Evolutionary conservation across 1,139 yeast genomes (phyloP).

Genomic region (Diutina neorugosa): DNA sequence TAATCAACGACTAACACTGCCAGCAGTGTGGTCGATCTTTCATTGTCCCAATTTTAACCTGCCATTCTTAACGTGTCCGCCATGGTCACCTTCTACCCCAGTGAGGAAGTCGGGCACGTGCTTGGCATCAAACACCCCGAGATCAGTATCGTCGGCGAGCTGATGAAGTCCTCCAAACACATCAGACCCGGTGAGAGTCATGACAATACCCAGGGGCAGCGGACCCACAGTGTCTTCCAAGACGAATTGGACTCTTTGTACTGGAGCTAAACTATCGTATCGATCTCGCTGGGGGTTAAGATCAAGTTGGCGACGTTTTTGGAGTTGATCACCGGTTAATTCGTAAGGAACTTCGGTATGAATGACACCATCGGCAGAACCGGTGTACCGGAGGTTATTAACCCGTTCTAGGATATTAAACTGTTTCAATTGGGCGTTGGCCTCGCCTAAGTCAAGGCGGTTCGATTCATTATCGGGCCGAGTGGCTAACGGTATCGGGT

Average conservation of each 20-base stretch:
- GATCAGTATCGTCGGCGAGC: constrained; percentile 28
- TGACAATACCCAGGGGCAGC: constrained; percentile 20
- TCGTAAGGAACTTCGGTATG: neutral
- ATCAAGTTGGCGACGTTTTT: constrained; percentile 7
- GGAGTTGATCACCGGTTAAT: neutral
- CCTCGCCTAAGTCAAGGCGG: neutral
- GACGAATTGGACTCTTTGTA: constrained; percentile 37
- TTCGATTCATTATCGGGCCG: constrained; percentile 8
- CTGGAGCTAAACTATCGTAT: constrained; percentile 41
- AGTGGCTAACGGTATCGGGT: constrained; percentile 41
- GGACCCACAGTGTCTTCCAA: constrained; percentile 17
- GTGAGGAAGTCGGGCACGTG: constrained; percentile 66
- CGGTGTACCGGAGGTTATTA: constrained; percentile 4
- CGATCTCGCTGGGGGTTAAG: constrained; percentile 15
- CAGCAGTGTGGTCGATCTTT: neutral
- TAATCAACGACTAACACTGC: neutral
- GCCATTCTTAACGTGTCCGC: constrained; percentile 26
- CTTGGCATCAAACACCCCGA: constrained; percentile 32
- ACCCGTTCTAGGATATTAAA: constrained; percentile 8
- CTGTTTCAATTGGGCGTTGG: constrained; percentile 6
- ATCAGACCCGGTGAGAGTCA: constrained; percentile 58
- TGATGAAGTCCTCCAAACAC: constrained; percentile 74
- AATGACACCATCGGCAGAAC: neutral
- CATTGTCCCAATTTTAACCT: constrained; percentile 25
- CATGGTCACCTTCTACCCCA: constrained; percentile 49